phyloP scores from a whole-genome alignment of 176 grass and related monocot genomes.

The Echinochloa phyllopogon region DNA sequence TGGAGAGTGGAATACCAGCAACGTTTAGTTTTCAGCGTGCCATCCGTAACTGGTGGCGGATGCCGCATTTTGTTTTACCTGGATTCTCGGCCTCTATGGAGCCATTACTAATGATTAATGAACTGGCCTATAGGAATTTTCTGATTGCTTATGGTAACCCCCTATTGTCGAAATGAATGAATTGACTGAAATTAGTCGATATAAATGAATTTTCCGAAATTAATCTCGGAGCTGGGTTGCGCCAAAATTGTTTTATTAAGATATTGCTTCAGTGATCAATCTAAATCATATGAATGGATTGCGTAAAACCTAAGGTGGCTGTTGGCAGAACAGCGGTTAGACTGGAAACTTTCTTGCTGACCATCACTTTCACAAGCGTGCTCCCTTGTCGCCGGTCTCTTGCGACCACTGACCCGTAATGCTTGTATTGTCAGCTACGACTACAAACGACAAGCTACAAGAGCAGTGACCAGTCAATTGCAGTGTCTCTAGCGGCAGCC shows the following conservation, averaged over 20 bases:
- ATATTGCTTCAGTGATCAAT: background rate
- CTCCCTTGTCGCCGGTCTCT: background rate
- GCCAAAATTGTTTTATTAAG: background rate
- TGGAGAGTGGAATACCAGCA: background rate
- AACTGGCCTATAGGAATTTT: background rate
- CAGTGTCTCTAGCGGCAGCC: background rate
- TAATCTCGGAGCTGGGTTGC: background rate
- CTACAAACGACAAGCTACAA: constrained; percentile 7
- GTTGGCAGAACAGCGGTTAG: background rate
- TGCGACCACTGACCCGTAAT: constrained; percentile 13
- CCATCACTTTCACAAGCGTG: constrained; percentile 13
- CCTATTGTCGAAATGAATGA: background rate
- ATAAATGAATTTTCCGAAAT: background rate
- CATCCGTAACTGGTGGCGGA: background rate
- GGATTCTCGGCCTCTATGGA: background rate
- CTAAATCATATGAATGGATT: background rate
- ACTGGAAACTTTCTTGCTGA: constrained; percentile 38
- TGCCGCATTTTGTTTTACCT: background rate
- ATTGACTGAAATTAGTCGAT: background rate
- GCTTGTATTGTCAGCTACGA: background rate
- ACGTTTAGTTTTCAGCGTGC: background rate
- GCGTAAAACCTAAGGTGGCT: background rate
- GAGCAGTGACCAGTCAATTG: constrained; percentile 20
- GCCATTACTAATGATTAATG: background rate
- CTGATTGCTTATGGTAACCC: background rate